Conservation (phyloP, 108 stramenopile species). For the Cyclotella sp. region DNA sequence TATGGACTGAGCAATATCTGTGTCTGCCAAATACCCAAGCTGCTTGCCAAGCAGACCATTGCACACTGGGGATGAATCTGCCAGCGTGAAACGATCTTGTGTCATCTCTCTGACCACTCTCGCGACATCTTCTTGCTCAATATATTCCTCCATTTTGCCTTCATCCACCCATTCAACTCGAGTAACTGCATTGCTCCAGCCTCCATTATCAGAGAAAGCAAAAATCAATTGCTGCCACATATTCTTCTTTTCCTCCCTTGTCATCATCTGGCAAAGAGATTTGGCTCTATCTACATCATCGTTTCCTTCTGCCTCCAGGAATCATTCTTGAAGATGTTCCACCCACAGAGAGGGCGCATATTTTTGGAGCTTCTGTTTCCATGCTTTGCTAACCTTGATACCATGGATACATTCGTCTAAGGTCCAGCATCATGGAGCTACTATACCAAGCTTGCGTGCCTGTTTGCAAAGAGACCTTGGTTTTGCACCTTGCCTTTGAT, state of each 20-base stretch:
- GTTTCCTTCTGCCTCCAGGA: constrained; percentile 2
- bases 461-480: neutral
- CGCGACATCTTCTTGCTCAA: neutral
- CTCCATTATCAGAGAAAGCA: constrained; percentile 2
- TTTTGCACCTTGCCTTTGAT: neutral
- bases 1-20: too few species aligned
- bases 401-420: neutral
- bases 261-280: neutral
- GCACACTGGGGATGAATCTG: constrained; percentile 8
- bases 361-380: neutral
- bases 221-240: neutral
- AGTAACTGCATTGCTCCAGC: constrained; percentile 8
- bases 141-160: neutral
- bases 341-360: neutral
- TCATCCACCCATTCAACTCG: constrained; percentile 1
- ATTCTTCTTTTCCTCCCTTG: neutral
- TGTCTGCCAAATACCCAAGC: constrained; percentile 2
- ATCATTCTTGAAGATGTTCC: too few species aligned
- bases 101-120: neutral
- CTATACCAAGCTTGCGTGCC: neutral
- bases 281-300: constrained; percentile 1
- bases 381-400: neutral
- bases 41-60: neutral
- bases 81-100: neutral
- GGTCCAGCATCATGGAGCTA: neutral